Evolutionary conservation across 208 protist genomes (phyloP).

Genomic region (Tritrichomonas foetus): DNA sequence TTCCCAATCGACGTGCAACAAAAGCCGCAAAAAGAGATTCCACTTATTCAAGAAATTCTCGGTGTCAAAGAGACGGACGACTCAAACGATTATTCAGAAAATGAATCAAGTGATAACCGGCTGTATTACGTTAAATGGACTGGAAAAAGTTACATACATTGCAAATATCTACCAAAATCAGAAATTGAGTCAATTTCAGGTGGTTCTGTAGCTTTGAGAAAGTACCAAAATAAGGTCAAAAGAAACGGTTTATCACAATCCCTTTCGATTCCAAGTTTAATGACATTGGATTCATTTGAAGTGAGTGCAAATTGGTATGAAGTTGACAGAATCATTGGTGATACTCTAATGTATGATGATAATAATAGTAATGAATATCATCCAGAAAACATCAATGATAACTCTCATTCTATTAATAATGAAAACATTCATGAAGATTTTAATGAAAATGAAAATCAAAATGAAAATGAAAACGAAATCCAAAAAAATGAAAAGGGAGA

Average conservation of each 20-base stretch:
- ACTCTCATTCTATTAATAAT: no score
- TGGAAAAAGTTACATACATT: neutral
- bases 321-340: neutral
- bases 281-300: neutral
- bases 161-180: neutral
- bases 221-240: neutral
- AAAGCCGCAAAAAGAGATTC: no score
- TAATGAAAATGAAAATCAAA: no score
- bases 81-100: neutral
- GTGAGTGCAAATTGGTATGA: neutral
- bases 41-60: neutral
- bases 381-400: no score
- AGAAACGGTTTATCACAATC: neutral
- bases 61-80: neutral
- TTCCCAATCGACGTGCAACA: no score
- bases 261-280: neutral
- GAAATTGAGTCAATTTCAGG: neutral
- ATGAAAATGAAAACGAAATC: conserved; percentile 61
- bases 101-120: neutral
- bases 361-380: conserved; percentile 41
- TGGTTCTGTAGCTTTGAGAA: neutral
- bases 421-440: no score
- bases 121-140: neutral
- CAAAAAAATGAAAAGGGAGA: neutral
- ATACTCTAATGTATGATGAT: neutral